These are phyloP conservation scores for Cajanus cajan DNA, from an alignment of 306 rosid genomes.

Conservation along the genomic window DNA sequence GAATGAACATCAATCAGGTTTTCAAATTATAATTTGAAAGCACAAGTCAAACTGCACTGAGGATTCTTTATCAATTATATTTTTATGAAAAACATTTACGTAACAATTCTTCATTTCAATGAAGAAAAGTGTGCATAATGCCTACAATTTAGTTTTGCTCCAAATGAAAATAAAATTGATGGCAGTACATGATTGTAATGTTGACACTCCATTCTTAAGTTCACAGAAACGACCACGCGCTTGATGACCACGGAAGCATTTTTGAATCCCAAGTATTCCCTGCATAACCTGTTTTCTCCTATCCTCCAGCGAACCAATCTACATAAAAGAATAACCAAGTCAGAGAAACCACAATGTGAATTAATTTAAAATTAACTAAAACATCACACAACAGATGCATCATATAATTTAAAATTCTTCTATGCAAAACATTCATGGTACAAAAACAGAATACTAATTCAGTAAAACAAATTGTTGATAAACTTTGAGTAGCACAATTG, in stretches of 20 bases:
- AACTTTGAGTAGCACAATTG: not conserved
- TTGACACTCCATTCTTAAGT: constrained; percentile 50
- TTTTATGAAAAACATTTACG: not conserved
- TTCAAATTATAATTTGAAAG: constrained; percentile 14
- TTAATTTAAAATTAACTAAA: constrained; percentile 23
- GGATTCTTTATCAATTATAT: constrained; percentile 3
- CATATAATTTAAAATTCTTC: not conserved
- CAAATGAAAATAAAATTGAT: constrained; percentile 29
- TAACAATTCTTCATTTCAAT: constrained; percentile 15
- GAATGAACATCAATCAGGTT: not conserved
- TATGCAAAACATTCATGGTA: constrained; percentile 9
- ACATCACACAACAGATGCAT: not conserved
- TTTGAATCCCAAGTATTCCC: constrained; percentile 67
- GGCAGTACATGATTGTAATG: constrained; percentile 66
- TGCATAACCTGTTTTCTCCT: constrained; percentile 58
- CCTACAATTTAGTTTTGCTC: constrained; percentile 4
- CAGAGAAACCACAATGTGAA: constrained; percentile 27
- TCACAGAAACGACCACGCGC: constrained; percentile 56
- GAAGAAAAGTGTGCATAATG: constrained; percentile 21
- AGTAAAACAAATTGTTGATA: not conserved
- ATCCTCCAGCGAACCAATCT: constrained; percentile 76
- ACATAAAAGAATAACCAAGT: constrained; percentile 36
- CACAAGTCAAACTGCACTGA: not conserved
- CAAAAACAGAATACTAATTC: constrained; percentile 1
- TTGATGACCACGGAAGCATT: constrained; percentile 69